phyloP scores from a whole-genome alignment of 164 flowering plant genomes.

The Chimonanthus salicifolius region DNA sequence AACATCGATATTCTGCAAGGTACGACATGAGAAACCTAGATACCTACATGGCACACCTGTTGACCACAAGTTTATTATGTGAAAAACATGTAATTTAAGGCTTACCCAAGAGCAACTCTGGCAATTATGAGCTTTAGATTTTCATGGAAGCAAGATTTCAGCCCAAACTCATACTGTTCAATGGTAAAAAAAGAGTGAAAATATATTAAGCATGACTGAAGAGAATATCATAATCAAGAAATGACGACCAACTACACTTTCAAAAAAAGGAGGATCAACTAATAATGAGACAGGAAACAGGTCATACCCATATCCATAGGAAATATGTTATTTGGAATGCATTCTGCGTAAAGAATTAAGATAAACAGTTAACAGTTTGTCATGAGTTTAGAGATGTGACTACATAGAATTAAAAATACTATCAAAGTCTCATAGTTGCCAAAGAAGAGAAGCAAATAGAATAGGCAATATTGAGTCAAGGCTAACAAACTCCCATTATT shows the following conservation, averaged over 20 bases:
- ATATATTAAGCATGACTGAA: neutral
- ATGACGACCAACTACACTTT: neutral
- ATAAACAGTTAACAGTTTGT: neutral
- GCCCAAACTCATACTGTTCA: slow-evolving; percentile 58
- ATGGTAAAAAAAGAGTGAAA: neutral
- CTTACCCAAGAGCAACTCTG: slow-evolving; percentile 78
- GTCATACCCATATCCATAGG: slow-evolving; percentile 90
- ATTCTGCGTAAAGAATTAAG: slow-evolving; percentile 52
- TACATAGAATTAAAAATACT: neutral
- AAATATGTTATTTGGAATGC: slow-evolving; percentile 85
- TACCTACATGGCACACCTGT: neutral
- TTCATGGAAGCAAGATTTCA: slow-evolving; percentile 49
- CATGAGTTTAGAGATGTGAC: neutral
- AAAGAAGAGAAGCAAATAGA: neutral
- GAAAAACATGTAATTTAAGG: neutral
- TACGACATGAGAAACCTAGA: neutral
- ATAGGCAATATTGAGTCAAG: too few relatives aligned
- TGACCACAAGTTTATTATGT: neutral
- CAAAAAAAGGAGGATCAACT: neutral
- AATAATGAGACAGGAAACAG: neutral
- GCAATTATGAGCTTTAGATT: slow-evolving; percentile 32
- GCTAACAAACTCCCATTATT: too few relatives aligned
- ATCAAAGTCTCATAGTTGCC: neutral
- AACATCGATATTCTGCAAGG: too few relatives aligned
- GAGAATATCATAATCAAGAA: neutral